Percentiles rank a stretch among this genome's conserved stretches.
Conservation (phyloP, 257 asterid genomes). For the Forsythia suspensa region DNA sequence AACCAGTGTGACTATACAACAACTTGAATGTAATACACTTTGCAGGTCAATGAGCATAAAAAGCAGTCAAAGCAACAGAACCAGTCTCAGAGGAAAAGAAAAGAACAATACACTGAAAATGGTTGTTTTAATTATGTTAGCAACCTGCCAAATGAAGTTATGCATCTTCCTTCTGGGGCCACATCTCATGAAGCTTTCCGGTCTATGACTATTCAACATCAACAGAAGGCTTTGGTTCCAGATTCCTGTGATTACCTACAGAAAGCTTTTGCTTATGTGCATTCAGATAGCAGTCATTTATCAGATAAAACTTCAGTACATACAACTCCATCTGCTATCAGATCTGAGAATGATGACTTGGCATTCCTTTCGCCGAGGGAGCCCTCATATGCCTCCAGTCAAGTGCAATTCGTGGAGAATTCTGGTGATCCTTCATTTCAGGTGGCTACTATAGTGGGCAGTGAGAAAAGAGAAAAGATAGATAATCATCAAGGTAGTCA, state of each 20-base stretch:
- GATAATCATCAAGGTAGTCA: constrained; percentile 27
- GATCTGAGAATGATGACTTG: constrained; percentile 45
- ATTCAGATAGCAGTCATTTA: constrained; percentile 43
- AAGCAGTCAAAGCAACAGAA: constrained; percentile 49
- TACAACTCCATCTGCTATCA: constrained; percentile 44
- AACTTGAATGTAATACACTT: constrained; percentile 24
- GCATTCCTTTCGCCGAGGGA: constrained; percentile 50
- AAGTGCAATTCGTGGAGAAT: constrained; percentile 37
- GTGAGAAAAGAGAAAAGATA: constrained; percentile 33
- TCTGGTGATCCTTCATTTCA: constrained; percentile 34
- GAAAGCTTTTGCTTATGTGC: constrained; percentile 36
- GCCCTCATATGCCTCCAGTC: constrained; percentile 44
- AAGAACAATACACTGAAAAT: constrained; percentile 35
- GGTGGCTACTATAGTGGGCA: constrained; percentile 31
- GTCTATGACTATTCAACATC: constrained; percentile 37
- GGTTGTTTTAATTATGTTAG: constrained; percentile 33
- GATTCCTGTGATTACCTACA: constrained; percentile 46
- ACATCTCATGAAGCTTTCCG: constrained; percentile 36
- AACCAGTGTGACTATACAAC: background rate
- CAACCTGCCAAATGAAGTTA: constrained; percentile 36
- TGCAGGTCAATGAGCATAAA: constrained; percentile 47
- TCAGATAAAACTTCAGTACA: constrained; percentile 43
- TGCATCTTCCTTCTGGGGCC: constrained; percentile 38
- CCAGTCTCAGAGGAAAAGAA: constrained; percentile 41
- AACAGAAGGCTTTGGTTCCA: constrained; percentile 27